Base-by-base conservation (phyloP, 306 rosid genomes). In the Gynostemma pentaphyllum region DNA sequence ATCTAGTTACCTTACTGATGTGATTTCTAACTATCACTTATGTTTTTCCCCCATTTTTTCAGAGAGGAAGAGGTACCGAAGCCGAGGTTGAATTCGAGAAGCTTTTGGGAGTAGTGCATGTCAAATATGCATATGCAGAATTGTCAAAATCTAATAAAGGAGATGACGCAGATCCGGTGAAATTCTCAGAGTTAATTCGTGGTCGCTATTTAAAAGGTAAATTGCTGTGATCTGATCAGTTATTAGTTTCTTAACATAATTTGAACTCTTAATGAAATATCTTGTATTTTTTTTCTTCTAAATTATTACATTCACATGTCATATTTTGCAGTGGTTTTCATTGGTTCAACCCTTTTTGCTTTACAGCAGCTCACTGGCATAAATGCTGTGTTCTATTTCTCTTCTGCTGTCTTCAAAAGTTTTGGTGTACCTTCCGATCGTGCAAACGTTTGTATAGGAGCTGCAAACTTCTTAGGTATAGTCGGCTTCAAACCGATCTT, bases 281-380 rank as follows among this genome's bases (percentile, higher is more conserved):
- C 37, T n/a, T n/a, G n/a, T n/a, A n/a, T 19, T 14, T 36, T 57
- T 37, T 22, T 36, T 11, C 40, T 48, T 60, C 66, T 60, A 60
- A 60, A 60, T 60, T 60, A 39, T 60, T 60, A 60, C 49, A 60
- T 60, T 60, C 37, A 23, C 66, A 60, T 60, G 66, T 60, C 49
- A 60, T 21, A 22, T 91, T 92, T 92, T 88, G 96, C 98, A 92
- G 98, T 92, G 80, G 94, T 92, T 86, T 84, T 88, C 85, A 92
- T 92, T 84, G 98, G 98, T 70, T 92, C 98, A 77, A 82, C 94
- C 85, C 90, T 92, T 34, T 92, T 80, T 92, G 96, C 96, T 88
- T 86, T 92, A 82, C 98, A 88, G 89, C 98, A 92, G 95, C 96
- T 92, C 72, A 88, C 98, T 82, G 98, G 98, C 83, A 88, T 92